These are phyloP conservation scores for Atalantia buxifolia DNA, from an alignment of 345 rosid genomes.

Conservation along the genomic window DNA sequence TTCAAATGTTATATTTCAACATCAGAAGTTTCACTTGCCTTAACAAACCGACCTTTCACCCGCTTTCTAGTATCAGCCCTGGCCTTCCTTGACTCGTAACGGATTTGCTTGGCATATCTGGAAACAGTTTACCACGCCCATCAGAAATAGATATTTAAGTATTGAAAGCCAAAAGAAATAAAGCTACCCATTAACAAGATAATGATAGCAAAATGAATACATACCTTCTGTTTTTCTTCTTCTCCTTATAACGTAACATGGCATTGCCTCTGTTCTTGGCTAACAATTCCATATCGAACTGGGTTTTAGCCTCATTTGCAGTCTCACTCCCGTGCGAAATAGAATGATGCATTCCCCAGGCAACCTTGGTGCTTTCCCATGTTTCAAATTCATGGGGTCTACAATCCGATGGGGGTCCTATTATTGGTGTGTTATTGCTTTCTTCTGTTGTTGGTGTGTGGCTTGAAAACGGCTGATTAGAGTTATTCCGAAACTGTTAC, in stretches of 20 bases:
- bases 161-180: neutral
- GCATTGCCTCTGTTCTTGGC: slow-evolving; percentile 33
- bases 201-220: neutral
- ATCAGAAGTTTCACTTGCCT: slow-evolving; percentile 5
- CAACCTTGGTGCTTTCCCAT: neutral
- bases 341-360: neutral
- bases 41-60: slow-evolving; percentile 32
- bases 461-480: slow-evolving; percentile 8
- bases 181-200: neutral
- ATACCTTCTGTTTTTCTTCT: slow-evolving; percentile 36
- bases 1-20: neutral
- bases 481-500: slow-evolving; percentile 11
- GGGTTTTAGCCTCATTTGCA: neutral
- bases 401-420: neutral
- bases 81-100: slow-evolving; percentile 41
- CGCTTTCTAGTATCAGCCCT: slow-evolving; percentile 37
- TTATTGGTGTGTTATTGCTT: neutral
- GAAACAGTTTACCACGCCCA: neutral
- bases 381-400: neutral
- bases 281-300: slow-evolving; percentile 10
- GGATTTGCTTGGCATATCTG: slow-evolving; percentile 35
- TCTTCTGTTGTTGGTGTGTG: neutral
- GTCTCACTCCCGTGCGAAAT: neutral
- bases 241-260: slow-evolving; percentile 35
- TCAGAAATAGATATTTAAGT: neutral